Base-by-base conservation (phyloP, 164 flowering plant genomes). In the Cinnamomum chago region DNA sequence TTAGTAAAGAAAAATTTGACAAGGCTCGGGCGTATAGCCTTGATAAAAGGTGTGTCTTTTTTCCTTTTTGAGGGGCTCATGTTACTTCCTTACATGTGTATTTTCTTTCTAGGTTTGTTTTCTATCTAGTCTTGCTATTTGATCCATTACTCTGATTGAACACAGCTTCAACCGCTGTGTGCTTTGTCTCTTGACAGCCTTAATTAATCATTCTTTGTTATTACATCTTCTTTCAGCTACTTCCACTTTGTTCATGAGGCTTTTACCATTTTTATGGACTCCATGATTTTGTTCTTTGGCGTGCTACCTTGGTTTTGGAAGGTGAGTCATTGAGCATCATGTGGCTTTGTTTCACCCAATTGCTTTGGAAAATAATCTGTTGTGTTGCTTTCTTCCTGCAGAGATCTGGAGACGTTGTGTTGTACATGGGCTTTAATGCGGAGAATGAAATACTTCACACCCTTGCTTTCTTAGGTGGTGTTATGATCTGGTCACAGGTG, bases 401-500 rank as follows among this genome's bases (percentile, higher is more conserved):
- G 99, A 91, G 76, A 83, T 85, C 98, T 40, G 97, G 85, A 71
- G 89, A 85, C 5, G 82, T 90, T 84, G 73, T 90, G 79, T 71
- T 81, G 47, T 71, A 76, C 50, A 72, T 76, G 72, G 97, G 97
- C 67, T 83, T 94, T 18, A 81, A 88, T 80, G 84, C 87, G 5
- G 98, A 92, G 50, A 91, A 90, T 83, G 99, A 96, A 76, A 91
- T 92, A 75, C 65, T 83, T 11, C 99, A 96, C 77, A 96, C 97
- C 17, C 90, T 93, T 77, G 81, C 90, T 23, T 96, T 96, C 77
- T 84, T 96, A 72, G 95, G 90, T 62, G 98, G 91, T 72, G 86
- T 94, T 62, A 85, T 87, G 90, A 78, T 91, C 76, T 94, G 97
- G 98, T 96, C 99, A 68, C 98, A 94, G 97, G 98, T 94, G 74